Evolutionary conservation across 441 rosid species (phyloP), one percentile per base, ranked within the genome.

Genomic region (Bruguiera hainesii): DNA sequence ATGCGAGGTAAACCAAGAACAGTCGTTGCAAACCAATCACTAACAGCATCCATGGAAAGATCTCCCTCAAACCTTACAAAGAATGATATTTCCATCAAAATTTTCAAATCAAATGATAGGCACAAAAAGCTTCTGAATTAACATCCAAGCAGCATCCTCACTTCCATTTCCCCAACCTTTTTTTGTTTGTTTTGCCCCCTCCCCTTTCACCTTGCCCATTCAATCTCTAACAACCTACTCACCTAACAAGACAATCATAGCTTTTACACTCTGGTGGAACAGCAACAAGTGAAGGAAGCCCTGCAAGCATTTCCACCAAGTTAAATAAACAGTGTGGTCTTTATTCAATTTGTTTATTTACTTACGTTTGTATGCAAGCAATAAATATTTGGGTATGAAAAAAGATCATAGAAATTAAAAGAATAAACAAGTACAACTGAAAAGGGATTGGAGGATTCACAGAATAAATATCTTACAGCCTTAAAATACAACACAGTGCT

Each of bases 1-100:
- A 95, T 87, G 77, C 98, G 91, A 68, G 98, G 98, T 75, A 95
- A 84, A 61, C 79, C 71, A 66, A 95, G 88, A 23, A 92, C 74
- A 30, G 73, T 63, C 48, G 90, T 87, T 1, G 98, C 90, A 79
- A 90, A 84, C 99, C 99, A 92, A 81, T 90, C 92, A 8, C 88
- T 82, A 68, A 95, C 81, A 65, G 92, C 85, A 81, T 95, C 97
- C 52, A 83, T 73, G 37, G 96, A 88, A 35, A 86, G 81, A 69
- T 85, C 93, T 72, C 91, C 97, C 67, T 83, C 90, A 83, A 84
- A 89, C 89, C 99, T 95, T 71, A 71, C 63, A 76, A 30, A 66
- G 64, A 69, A 26, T 35, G 70, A 61, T 64, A 50, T 60, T 37
- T 70, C 61, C 52, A 70, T 42, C 35, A 42, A 23, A 57, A 26